Evolutionary conservation across 768 basidiomycete genomes (phyloP), one percentile per base, ranked within the genome.

Genomic region (Tylopilus rubrobrunneus): DNA sequence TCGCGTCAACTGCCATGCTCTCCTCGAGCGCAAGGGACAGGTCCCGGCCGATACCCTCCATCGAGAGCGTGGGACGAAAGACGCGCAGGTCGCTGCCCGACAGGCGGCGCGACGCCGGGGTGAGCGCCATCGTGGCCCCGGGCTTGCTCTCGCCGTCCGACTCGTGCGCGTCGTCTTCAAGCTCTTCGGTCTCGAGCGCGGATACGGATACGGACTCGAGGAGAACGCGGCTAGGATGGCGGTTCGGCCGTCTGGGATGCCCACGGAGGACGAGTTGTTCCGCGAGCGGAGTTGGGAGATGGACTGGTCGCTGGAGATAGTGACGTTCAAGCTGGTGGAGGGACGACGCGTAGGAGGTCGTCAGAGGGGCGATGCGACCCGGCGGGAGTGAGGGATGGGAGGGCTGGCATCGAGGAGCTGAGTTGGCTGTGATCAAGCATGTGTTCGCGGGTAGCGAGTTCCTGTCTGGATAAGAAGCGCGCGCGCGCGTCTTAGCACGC

Each of bases 341-440:
- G 53, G 49, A 28, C 62, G 62, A 25, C 62, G 55, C 43, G 45
- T 7, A 44, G 23, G 14, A 45, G 44, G 43, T 60, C 59, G 45
- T 67, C 66, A 37, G 75, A 78, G 28, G 71, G 66, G 21, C 73
- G 70, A n/a, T 79, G 74, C 1, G 84, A 84, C 8, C 60, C 36
- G 12, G 71, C 78, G 14, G 81, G 82, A 0, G 84, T 77, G 5
- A 72, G 59, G 1, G 70, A 68, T 2, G 70, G 68, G 5, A 69
- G 54, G 7, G 78, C 75, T 5, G 85, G 86, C 0, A 86, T 88
- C 2, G 83, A 75, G 10, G 86, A 82, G 3, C 85, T 86, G 5
- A 89, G 71, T 62, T 91, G 87, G 5, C 86, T 87, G 62, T 95
- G 92, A 67, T 93, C 89, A 45, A 93, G 80, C 89, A 98, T 92